phyloP scores from a whole-genome alignment of 192 early-diverging fungal genomes.

The Diversispora epigaea region DNA sequence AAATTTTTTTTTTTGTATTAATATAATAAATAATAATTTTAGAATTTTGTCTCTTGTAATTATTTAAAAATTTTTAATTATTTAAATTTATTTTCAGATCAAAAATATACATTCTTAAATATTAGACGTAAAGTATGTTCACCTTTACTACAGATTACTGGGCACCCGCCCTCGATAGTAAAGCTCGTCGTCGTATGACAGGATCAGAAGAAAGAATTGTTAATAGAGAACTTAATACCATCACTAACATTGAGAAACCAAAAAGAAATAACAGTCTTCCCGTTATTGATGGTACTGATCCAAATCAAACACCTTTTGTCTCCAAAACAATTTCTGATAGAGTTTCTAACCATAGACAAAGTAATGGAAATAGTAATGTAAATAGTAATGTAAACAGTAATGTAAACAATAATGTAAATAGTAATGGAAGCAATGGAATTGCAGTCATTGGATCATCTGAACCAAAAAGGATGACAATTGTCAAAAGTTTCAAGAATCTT shows the following conservation, averaged over 20 bases:
- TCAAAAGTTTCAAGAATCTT: slow-evolving; percentile 20
- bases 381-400: not conserved
- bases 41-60: too few species aligned
- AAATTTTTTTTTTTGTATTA: too few species aligned
- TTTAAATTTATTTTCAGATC: too few species aligned
- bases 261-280: not conserved
- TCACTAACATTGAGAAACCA: slow-evolving; percentile 9
- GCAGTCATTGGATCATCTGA: not conserved
- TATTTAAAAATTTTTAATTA: too few species aligned
- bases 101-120: too few species aligned
- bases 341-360: not conserved
- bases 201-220: slow-evolving; percentile 7
- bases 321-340: not conserved
- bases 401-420: not conserved
- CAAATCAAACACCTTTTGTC: not conserved
- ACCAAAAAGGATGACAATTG: slow-evolving; percentile 11
- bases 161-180: slow-evolving; percentile 47
- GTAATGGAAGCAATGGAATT: not conserved
- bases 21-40: too few species aligned
- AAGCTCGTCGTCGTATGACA: slow-evolving; percentile 40
- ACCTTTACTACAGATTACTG: slow-evolving; percentile 52
- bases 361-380: not conserved
- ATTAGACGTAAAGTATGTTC: slow-evolving; percentile 32
- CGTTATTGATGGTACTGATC: not conserved
- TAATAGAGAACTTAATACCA: slow-evolving; percentile 7